Conservation (phyloP, 1,284 basidiomycete species). For the Sporisorium iseilematis-ciliati region DNA sequence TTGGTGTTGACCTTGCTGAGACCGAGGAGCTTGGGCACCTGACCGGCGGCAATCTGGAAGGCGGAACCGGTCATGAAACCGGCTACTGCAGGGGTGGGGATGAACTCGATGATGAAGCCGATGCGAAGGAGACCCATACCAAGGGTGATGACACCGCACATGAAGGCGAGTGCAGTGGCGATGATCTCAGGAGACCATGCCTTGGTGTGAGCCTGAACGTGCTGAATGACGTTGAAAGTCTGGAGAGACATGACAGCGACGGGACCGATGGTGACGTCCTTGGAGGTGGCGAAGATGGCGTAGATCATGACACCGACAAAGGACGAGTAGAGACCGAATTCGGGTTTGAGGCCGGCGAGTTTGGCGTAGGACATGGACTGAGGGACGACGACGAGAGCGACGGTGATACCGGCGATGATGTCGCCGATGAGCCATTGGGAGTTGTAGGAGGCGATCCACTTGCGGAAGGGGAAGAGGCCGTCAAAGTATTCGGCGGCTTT, state of each 20-base stretch:
- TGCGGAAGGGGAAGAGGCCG: slow-evolving; percentile 68
- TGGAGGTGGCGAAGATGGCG: slow-evolving; percentile 69
- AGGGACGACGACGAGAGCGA: slow-evolving; percentile 69
- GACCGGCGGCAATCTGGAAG: slow-evolving; percentile 66
- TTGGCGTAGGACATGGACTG: slow-evolving; percentile 74
- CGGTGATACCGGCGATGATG: slow-evolving; percentile 70
- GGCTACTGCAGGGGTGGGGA: slow-evolving; percentile 88
- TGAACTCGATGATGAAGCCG: slow-evolving; percentile 97
- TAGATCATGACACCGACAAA: slow-evolving; percentile 89
- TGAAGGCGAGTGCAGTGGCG: slow-evolving; percentile 85
- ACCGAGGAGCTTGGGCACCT: slow-evolving; percentile 67
- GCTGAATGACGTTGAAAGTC: slow-evolving; percentile 75
- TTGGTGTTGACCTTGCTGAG: slow-evolving; percentile 57
- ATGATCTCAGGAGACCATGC: slow-evolving; percentile 75
- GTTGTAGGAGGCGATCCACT: slow-evolving; percentile 70
- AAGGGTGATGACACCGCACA: slow-evolving; percentile 92
- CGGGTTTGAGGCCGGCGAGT: slow-evolving; percentile 84
- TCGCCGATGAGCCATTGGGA: slow-evolving; percentile 69
- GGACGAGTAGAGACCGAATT: slow-evolving; percentile 95
- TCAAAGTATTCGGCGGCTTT: slow-evolving; percentile 60
- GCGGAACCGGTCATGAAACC: slow-evolving; percentile 77
- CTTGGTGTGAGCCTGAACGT: slow-evolving; percentile 33
- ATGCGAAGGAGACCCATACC: slow-evolving; percentile 90
- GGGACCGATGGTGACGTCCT: slow-evolving; percentile 69
- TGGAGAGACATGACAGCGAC: slow-evolving; percentile 94